Base-by-base conservation (phyloP, 495 filamentous ascomycete genomes). In the Hapsidospora chrysogenum region DNA sequence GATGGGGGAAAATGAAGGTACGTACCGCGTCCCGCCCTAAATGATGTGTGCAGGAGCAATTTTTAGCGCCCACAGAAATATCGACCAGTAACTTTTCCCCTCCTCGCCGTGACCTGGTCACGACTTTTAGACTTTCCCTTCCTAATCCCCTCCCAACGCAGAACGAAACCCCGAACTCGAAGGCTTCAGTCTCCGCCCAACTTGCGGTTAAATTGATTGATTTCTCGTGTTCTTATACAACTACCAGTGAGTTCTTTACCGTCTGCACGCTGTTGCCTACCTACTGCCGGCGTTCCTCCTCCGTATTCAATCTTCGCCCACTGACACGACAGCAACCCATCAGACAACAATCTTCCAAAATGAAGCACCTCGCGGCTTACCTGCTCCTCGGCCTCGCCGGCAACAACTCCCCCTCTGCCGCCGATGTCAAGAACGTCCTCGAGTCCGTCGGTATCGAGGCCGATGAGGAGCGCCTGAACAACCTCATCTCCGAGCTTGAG, bases 341-440 rank as follows among this genome's bases (percentile, higher is more conserved):
- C 21, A 40, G 40, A 35, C 41, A 41, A n/a, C 31, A 38, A 37
- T 53, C 33, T 49, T 41, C 63, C 66, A 87, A 77, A 83, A 97
- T 97, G 89, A 97, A 96, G 86, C 78, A 96, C 68, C 80, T 97
- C 67, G 92, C 89, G 57, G 86, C 89, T 55, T 97, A 93, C 76
- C 83, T 97, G 51, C 89, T 97, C 58, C 78, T 95, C 63, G 66
- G 66, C 68, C 75, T 96, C 47, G 89, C 72, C 54, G 89, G 89
- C 67, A 97, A 96, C 71, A 67, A 71, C 66, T 74, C 74, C 35
- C 89, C 89, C 46, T 85, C 82, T 34, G 82, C 79, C 43, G 64
- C 65, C 37, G 86, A 99, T 55, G 67, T 99, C 66, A 92, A 86
- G 73, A 63, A 48, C 38, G 86, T 99, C 52, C 82, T 99, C 57